Percentiles rank a stretch among this genome's conserved stretches.
Evolutionary conservation across 768 basidiomycete species (phyloP).

Genomic region (Dacryopinax primogenitus): DNA sequence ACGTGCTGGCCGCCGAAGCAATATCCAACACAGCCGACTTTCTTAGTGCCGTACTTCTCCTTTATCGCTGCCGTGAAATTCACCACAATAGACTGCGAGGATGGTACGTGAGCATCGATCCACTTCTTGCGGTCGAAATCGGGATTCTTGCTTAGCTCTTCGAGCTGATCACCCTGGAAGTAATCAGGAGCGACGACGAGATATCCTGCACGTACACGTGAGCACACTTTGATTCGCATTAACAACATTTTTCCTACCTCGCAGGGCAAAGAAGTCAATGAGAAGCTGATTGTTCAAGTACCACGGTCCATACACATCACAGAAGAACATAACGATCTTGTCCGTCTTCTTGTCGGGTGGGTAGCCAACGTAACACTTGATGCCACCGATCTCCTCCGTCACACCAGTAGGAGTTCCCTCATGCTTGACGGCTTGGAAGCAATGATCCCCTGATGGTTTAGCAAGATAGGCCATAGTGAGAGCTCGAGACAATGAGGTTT

Average conservation of each 20-base stretch:
- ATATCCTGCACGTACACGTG: constrained; percentile 33
- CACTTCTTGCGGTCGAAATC: constrained; percentile 34
- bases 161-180: constrained; percentile 46
- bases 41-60: constrained; percentile 34
- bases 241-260: constrained; percentile 31
- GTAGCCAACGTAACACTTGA: constrained; percentile 45
- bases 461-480: constrained; percentile 23
- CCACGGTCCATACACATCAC: constrained; percentile 50
- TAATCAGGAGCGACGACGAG: constrained; percentile 49
- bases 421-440: constrained; percentile 42
- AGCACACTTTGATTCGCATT: neutral
- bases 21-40: constrained; percentile 14
- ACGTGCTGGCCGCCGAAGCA: constrained; percentile 23
- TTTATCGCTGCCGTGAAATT: constrained; percentile 43
- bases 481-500: neutral
- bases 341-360: constrained; percentile 27
- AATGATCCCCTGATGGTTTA: constrained; percentile 39
- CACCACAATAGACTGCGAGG: constrained; percentile 33
- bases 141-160: constrained; percentile 30
- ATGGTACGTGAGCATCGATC: constrained; percentile 28
- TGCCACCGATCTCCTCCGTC: constrained; percentile 30
- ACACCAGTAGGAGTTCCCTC: constrained; percentile 37
- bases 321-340: constrained; percentile 44
- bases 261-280: constrained; percentile 50
- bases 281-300: constrained; percentile 46